A percentile compares a stretch with the other conserved stretches of the same genome.
phyloP scores from a whole-genome alignment of 208 protist species.

The Crithidia brevicula region DNA sequence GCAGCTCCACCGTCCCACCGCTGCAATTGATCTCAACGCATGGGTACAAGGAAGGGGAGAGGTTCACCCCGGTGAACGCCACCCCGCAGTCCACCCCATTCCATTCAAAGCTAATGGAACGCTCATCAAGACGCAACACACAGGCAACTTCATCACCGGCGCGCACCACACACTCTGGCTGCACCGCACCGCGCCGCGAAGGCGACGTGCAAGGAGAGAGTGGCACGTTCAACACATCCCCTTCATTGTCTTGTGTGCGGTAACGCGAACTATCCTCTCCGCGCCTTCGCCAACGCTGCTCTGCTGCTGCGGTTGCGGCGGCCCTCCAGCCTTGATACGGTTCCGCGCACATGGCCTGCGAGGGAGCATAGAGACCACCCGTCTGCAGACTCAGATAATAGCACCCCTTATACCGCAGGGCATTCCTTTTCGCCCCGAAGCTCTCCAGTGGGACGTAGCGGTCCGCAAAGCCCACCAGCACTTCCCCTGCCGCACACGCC shows the following conservation, averaged over 20 bases:
- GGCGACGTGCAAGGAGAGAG: not conserved
- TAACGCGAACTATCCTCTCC: not conserved
- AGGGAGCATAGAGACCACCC: constrained; percentile 41
- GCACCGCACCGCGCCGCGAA: not conserved
- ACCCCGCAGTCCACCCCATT: constrained; percentile 58
- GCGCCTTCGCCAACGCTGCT: constrained; percentile 5
- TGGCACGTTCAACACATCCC: not conserved
- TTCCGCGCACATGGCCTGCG: constrained; percentile 14
- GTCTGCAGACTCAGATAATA: constrained; percentile 49
- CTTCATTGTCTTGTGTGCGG: not conserved
- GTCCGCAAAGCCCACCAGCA: constrained; percentile 62
- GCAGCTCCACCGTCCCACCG: constrained; percentile 48
- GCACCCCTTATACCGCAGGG: constrained; percentile 44
- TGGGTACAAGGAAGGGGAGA: constrained; percentile 50
- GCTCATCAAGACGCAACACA: constrained; percentile 24
- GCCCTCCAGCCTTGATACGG: constrained; percentile 1
- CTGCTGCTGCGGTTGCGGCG: constrained; percentile 12
- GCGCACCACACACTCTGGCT: constrained; percentile 12
- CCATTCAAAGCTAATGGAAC: constrained; percentile 40
- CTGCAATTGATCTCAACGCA: constrained; percentile 55
- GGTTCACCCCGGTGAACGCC: constrained; percentile 37
- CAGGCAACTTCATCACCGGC: constrained; percentile 52
- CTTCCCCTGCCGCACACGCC: constrained; percentile 27
- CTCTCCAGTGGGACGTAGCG: constrained; percentile 55
- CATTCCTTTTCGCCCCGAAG: constrained; percentile 47